Evolutionary conservation across 2,329 filamentous ascomycete genomes (phyloP).

Genomic region (Triangularia setosa): DNA sequence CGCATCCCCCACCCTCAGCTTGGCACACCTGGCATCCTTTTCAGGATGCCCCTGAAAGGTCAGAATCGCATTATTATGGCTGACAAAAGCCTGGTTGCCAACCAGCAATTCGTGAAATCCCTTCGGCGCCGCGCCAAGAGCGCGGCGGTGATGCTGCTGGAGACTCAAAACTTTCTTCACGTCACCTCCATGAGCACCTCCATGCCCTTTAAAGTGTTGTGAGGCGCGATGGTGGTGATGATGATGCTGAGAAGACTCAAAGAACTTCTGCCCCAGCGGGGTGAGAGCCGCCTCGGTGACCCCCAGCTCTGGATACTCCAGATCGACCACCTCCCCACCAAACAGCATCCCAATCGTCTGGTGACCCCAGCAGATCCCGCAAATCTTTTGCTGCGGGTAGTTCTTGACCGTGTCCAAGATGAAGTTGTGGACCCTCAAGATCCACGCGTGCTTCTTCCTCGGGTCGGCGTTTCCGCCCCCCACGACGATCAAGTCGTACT

Average conservation of each 20-base stretch:
- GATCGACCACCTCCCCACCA: conserved; percentile 34
- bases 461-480: conserved; percentile 42
- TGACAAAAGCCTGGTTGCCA: conserved; percentile 38
- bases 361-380: conserved; percentile 43
- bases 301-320: conserved; percentile 38
- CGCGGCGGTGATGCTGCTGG: conserved; percentile 42
- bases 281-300: conserved; percentile 37
- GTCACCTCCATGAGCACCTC: not conserved
- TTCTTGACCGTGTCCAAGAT: conserved; percentile 31
- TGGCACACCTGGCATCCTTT: conserved; percentile 38
- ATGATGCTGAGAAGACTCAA: conserved; percentile 22
- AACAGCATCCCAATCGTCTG: conserved; percentile 40
- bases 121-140: conserved; percentile 32
- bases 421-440: conserved; percentile 39
- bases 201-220: not conserved
- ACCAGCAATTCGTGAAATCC: conserved; percentile 36
- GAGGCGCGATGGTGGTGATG: not conserved
- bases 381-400: conserved; percentile 32
- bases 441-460: conserved; percentile 37
- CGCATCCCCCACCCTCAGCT: conserved; percentile 35
- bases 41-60: conserved; percentile 46
- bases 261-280: conserved; percentile 36
- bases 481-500: conserved; percentile 41
- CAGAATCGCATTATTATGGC: conserved; percentile 36
- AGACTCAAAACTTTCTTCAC: conserved; percentile 25